Percentiles rank a stretch among this genome's conserved stretches.
These are phyloP conservation scores for Cinchona pubescens DNA, from an alignment of 257 asterid species.

Conservation along the genomic window DNA sequence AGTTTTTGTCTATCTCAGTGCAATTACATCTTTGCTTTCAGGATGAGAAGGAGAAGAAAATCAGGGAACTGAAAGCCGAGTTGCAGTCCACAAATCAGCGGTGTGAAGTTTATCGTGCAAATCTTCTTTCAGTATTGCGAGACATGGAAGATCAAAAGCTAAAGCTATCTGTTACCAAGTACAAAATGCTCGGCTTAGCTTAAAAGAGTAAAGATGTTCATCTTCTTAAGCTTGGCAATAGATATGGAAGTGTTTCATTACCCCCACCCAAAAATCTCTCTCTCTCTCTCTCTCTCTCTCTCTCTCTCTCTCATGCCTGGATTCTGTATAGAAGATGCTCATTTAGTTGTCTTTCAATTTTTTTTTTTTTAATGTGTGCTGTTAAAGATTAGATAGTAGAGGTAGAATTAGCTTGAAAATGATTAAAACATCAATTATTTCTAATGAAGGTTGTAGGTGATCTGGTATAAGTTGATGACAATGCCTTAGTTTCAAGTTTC, in stretches of 20 bases:
- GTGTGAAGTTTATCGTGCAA: constrained; percentile 72
- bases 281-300: too few species aligned
- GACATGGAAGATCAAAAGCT: constrained; percentile 93
- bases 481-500: too few species aligned
- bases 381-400: background rate
- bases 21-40: constrained; percentile 26
- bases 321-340: background rate
- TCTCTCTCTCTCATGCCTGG: too few species aligned
- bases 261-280: background rate
- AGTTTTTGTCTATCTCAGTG: background rate
- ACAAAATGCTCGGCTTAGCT: constrained; percentile 81
- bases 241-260: background rate
- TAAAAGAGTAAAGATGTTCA: constrained; percentile 51
- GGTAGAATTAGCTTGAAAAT: background rate
- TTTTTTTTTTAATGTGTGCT: too few species aligned
- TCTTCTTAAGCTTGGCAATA: background rate
- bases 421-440: background rate
- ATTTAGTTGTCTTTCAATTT: background rate
- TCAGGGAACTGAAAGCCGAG: constrained; percentile 51
- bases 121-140: constrained; percentile 64
- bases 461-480: background rate
- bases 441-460: background rate
- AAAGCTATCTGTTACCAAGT: constrained; percentile 87
- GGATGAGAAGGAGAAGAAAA: constrained; percentile 83
- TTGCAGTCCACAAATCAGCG: constrained; percentile 54